Evolutionary conservation across 768 basidiomycete species (phyloP), one percentile per base, ranked within the genome.

Genomic region (Leccinellum rugosiceps): DNA sequence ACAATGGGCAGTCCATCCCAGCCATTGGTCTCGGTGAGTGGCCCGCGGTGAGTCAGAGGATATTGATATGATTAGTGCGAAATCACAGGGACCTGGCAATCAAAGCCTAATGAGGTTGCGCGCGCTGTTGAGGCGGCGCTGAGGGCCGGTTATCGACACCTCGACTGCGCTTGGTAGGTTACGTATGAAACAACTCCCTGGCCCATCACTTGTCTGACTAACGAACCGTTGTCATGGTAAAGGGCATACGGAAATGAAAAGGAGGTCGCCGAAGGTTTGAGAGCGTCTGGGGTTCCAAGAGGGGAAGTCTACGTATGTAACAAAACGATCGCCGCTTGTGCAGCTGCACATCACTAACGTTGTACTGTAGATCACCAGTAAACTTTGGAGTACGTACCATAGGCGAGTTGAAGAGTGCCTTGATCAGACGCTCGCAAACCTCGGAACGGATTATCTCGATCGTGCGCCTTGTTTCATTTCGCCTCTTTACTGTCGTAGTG

Each of bases 371-470:
- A 81, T 88, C 57, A 88, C 86, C 1, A 88, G 86, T 70, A 89
- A 87, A 64, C 65, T 89, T 30, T 88, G 84, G 85, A 73, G 80
- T 38, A 85, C 86, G 9, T 83, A 81, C 68, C 90, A 92, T 69
- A 73, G 77, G 50, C 80, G 84, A 45, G 90, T 90, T 31, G 89
- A 90, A 65, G 83, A 86, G 61, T 80, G 82, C 56, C 80, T 95
- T 13, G 83, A 93, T 68, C 78, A 86, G 66, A 86, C 89, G 15
- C 83, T 95, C 14, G 79, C 82, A 23, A 84, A 85, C 65, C 83
- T 96, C 31, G 91, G 87, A n/a, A 83, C 82, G 31, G 86, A 92
- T 75, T 94, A 94, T 73, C 80, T 95, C 25, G 93, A 95, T 58
- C 76, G 88, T 86, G 65, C 70, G 80, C 76, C 60, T n/a, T 31